Base-by-base conservation (phyloP, 768 basidiomycete species). In the Lentinula aciculospora region DNA sequence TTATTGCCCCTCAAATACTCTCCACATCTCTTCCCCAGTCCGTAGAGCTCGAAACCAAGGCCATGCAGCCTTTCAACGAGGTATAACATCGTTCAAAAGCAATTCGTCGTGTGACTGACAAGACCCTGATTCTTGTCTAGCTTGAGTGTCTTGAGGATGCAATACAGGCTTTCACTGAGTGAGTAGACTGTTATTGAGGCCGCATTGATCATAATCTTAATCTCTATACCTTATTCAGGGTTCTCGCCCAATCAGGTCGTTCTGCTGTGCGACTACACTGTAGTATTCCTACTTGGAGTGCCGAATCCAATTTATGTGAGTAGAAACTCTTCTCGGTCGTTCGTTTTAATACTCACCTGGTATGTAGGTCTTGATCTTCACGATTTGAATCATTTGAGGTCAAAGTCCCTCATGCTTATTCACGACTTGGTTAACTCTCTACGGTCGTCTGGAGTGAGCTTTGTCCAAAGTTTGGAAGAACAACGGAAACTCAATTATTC, bases 241-340 rank as follows among this genome's bases (percentile, higher is more conserved):
- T 84, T 56, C 72, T 82, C 47, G 62, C 77, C 39, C 71, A 72
- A 57, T 78, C 81, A 17, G 78, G 80, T 28, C 73, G 65, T 58
- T 70, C 73, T 8, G 69, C 79, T 23, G 72, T 88, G 36, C 76
- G 81, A 23, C 72, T 89, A 36, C 77, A 83, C 56, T 88, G 87
- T 70, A 81, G 81, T 17, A 75, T 89, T 39, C 86, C 87, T 1
- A 89, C 85, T 28, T 87, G 84, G 80, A 78, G 75, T 27, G 72
- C 81, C 13, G 76, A 80, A 36, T 78, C 80, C 5, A 79, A 83
- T 62, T 79, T 75, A 47, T 86, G 87, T 85, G 67, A 62, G 83
- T 69, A 39, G n/a, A 17, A 31, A 46, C 28, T 29, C 3, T 34
- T 31, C 31, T 48, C 32, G 49, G 51, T 47, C 56, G 36, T 49